phyloP scores from a whole-genome alignment of 495 filamentous ascomycete species.

The Pyronema domesticum region DNA sequence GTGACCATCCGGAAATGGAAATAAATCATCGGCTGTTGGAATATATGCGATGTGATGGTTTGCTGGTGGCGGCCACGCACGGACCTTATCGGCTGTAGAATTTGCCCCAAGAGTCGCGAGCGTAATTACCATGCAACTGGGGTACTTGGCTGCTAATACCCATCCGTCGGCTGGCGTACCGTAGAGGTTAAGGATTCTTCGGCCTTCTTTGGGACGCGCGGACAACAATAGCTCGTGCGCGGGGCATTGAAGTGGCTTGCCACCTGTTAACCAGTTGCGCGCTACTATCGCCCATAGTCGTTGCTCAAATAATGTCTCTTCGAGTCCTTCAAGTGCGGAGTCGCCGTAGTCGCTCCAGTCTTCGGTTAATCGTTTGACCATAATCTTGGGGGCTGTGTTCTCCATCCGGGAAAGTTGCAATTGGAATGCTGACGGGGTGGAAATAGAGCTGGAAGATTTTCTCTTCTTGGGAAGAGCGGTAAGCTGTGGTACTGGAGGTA shows the following conservation, averaged over 20 bases:
- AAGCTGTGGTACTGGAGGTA: background rate
- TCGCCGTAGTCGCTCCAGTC: background rate
- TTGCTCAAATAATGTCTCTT: conserved; percentile 1
- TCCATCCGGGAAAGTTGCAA: background rate
- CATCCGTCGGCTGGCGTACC: background rate
- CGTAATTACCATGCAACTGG: background rate
- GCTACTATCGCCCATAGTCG: background rate
- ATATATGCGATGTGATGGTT: background rate
- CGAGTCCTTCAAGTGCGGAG: background rate
- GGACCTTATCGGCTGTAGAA: background rate
- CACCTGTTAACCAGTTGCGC: background rate
- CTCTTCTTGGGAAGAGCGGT: too few species aligned
- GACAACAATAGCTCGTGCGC: background rate
- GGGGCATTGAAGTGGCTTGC: conserved; percentile 1
- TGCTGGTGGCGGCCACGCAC: background rate
- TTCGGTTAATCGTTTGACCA: conserved; percentile 1
- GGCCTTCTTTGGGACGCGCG: background rate
- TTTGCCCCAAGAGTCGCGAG: background rate
- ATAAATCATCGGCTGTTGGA: background rate
- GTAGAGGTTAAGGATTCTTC: background rate
- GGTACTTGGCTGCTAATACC: conserved; percentile 1
- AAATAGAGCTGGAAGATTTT: too few species aligned
- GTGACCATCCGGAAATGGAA: conserved; percentile 1
- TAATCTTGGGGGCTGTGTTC: background rate
- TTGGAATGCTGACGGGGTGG: background rate